Evolutionary conservation across 148 eudicot species (phyloP).

Genomic region (Rheum nobile): DNA sequence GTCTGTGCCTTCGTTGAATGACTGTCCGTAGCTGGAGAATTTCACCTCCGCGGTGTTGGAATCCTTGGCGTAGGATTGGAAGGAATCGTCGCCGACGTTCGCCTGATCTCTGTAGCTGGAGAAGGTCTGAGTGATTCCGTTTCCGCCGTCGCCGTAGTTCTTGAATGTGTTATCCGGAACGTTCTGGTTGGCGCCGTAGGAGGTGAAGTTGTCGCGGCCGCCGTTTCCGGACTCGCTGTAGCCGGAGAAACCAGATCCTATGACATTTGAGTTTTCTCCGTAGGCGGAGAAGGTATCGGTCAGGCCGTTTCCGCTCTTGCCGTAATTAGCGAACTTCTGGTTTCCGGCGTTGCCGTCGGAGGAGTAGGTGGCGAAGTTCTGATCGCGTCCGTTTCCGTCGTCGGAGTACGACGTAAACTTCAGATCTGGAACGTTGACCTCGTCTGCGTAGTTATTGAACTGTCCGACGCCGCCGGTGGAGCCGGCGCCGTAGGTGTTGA

Average conservation of each 20-base stretch:
- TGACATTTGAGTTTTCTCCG: slow-evolving; percentile 26
- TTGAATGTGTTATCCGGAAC: slow-evolving; percentile 40
- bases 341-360: slow-evolving; percentile 30
- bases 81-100: slow-evolving; percentile 41
- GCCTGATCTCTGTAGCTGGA: slow-evolving; percentile 35
- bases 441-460: slow-evolving; percentile 28
- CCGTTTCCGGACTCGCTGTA: slow-evolving; percentile 33
- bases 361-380: slow-evolving; percentile 24
- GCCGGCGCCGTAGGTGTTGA: slow-evolving; percentile 43
- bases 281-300: slow-evolving; percentile 22
- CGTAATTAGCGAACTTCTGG: slow-evolving; percentile 41
- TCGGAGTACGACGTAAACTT: slow-evolving; percentile 52
- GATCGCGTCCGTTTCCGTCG: slow-evolving; percentile 9
- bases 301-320: slow-evolving; percentile 39
- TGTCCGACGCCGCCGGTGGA: slow-evolving; percentile 51
- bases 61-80: slow-evolving; percentile 35
- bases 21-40: slow-evolving; percentile 36
- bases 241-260: slow-evolving; percentile 32
- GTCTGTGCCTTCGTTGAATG: slow-evolving; percentile 41
- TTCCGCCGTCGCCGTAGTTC: slow-evolving; percentile 35
- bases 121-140: slow-evolving; percentile 31
- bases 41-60: slow-evolving; percentile 28
- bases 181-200: slow-evolving; percentile 37
- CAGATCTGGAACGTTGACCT: slow-evolving; percentile 37
- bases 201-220: slow-evolving; percentile 29